A percentile compares a stretch with the other conserved stretches of the same genome.
Evolutionary conservation across 202 grass and related monocot species (phyloP).

Genomic region (Saccharum hybrid): DNA sequence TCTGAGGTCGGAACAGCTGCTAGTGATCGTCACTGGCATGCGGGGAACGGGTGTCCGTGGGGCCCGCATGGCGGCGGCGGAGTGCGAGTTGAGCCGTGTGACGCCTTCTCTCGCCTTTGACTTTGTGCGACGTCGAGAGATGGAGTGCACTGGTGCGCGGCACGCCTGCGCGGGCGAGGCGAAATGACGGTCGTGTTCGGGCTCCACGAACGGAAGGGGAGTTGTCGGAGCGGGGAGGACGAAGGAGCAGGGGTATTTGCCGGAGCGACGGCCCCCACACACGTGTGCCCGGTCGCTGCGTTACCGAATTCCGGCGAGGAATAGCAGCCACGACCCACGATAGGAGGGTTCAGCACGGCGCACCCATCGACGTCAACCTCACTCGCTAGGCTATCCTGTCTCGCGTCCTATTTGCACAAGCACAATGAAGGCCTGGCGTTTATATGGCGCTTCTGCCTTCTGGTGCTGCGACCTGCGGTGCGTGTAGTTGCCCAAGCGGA

Average conservation of each 20-base stretch:
- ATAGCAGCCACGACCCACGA: background rate
- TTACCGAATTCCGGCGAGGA: background rate
- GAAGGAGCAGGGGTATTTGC: no score
- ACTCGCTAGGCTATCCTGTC: no score
- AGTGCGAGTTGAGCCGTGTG: background rate
- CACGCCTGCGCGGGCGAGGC: background rate
- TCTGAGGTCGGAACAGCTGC: background rate
- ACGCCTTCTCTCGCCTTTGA: background rate
- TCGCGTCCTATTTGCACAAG: no score
- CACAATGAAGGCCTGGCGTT: no score
- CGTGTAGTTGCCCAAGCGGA: no score
- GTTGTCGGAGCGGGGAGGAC: no score
- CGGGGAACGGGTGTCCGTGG: background rate
- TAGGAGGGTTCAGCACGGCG: no score
- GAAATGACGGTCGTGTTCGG: background rate
- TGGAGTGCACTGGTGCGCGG: background rate
- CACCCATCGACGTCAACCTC: background rate
- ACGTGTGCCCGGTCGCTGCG: no score
- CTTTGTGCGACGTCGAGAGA: background rate
- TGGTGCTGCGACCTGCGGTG: no score
- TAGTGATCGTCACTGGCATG: background rate
- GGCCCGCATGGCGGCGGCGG: background rate
- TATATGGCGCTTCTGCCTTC: no score
- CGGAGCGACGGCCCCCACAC: no score
- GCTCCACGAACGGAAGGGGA: background rate